Evolutionary conservation across 2,329 filamentous ascomycete species (phyloP).

Genomic region (Fusarium verticillioides): DNA sequence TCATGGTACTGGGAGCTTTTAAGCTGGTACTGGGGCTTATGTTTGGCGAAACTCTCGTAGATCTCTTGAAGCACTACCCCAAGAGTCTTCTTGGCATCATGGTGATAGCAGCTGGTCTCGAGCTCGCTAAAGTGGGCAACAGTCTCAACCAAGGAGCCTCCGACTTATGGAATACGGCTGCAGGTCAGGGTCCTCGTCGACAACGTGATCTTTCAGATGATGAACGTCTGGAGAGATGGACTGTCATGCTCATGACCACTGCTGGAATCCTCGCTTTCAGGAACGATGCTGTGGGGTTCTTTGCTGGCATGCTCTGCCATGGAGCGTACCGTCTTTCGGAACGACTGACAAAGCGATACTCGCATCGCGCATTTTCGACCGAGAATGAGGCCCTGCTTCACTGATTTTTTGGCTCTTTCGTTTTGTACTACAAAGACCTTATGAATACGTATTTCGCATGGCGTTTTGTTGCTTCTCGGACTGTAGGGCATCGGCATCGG

Average conservation of each 20-base stretch:
- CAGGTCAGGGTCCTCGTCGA: constrained; percentile 55
- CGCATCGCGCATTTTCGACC: constrained; percentile 28
- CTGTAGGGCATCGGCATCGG: not conserved
- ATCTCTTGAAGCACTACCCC: constrained; percentile 78
- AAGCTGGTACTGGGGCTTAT: constrained; percentile 82
- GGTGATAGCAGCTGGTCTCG: constrained; percentile 88
- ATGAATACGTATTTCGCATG: not conserved
- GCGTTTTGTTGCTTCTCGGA: not conserved
- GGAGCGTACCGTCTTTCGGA: constrained; percentile 69
- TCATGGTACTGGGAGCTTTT: constrained; percentile 80
- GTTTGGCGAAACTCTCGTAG: constrained; percentile 79
- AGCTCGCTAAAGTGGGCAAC: constrained; percentile 86
- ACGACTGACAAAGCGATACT: constrained; percentile 54
- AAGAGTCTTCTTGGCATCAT: constrained; percentile 83
- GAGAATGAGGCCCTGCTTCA: constrained; percentile 49
- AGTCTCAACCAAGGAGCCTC: constrained; percentile 79
- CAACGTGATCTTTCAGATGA: constrained; percentile 69
- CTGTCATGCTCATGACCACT: constrained; percentile 89
- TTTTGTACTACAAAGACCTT: not conserved
- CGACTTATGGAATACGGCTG: constrained; percentile 66
- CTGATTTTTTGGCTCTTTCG: constrained; percentile 11
- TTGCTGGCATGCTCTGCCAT: constrained; percentile 83
- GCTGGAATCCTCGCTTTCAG: constrained; percentile 85
- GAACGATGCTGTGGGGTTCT: constrained; percentile 89
- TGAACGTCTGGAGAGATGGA: constrained; percentile 81